Evolutionary conservation across 1,284 basidiomycete genomes (phyloP).

Genomic region (Apiotrichum veenhuisii): DNA sequence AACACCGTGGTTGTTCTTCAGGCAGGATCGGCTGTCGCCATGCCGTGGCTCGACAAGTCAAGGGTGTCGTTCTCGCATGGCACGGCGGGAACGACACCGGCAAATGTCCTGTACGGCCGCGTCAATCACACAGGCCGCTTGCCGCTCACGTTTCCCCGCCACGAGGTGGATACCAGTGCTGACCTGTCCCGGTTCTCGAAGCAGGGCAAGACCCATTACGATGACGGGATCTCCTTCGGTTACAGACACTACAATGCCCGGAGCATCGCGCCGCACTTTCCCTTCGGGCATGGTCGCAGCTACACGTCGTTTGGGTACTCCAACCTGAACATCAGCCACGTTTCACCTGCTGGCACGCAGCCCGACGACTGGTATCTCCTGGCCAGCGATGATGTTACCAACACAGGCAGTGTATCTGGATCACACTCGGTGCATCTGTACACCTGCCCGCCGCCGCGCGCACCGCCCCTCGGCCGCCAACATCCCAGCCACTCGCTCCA

Average conservation of each 20-base stretch:
- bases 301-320: conserved; percentile 65
- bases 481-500: conserved; percentile 41
- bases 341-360: conserved; percentile 5
- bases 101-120: conserved; percentile 68
- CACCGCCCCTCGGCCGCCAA: conserved; percentile 21
- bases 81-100: conserved; percentile 74
- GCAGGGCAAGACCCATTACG: conserved; percentile 61
- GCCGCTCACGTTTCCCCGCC: conserved; percentile 67
- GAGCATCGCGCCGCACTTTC: conserved; percentile 59
- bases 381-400: conserved; percentile 32
- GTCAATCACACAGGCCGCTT: conserved; percentile 70
- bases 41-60: conserved; percentile 66
- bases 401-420: conserved; percentile 33
- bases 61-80: conserved; percentile 67
- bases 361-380: conserved; percentile 22
- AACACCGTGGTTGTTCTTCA: conserved; percentile 70
- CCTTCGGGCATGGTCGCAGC: conserved; percentile 74
- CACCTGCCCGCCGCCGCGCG: conserved; percentile 22
- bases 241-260: conserved; percentile 68
- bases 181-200: conserved; percentile 48
- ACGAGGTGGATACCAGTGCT: conserved; percentile 60
- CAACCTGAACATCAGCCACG: conserved; percentile 16
- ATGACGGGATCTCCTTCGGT: conserved; percentile 50
- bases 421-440: conserved; percentile 35
- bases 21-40: conserved; percentile 61